Base-by-base conservation (phyloP, 192 early-diverging fungal species). In the Umbelopsis sp. region DNA sequence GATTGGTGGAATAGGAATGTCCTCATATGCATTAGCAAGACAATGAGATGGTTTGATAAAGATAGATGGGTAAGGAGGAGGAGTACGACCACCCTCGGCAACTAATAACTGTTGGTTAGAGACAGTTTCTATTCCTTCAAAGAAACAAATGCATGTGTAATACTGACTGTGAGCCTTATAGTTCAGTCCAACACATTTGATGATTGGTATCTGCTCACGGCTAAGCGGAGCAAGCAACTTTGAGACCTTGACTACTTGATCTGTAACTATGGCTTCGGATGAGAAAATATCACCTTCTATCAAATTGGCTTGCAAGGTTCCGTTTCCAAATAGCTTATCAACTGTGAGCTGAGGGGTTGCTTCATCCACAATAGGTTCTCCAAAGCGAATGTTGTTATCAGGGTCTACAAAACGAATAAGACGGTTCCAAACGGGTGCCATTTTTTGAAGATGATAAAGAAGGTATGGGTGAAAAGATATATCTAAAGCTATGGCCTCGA, bases 161-260 rank as follows among this genome's bases (percentile, higher is more conserved):
- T 44, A 44, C 43, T 12, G 7, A 44, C 43, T 85, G 71, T 90
- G 89, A 32, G 75, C 66, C 10, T 74, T 74, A 72, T 90, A 90
- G 54, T 90, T 90, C 24, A 90, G 68, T 0, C 89, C 89, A 44
- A 90, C 85, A 51, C 89, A 83, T 20, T 81, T 77, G 67, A 89
- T 78, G 17, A 74, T 70, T n/a, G 65, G 65, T 43, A 66, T 41
- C 9, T 66, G 65, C 24, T 66, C 65, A 22, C 43, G 34, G 34
- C 34, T 43, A 32, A 66, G 65, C 24, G 65, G 65, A 25, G 65
- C 65, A 41, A 66, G 65, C 17, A 66, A 41, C 43, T 66, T 66
- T 4, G 65, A 43, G 5, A 89, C 87, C 9, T 65, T 68, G 14
- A 83, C 70, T 14, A 80, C 43, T 4, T 73, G 76, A 34, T 82